A percentile compares a stretch with the other conserved stretches of the same genome.
phyloP scores from a whole-genome alignment of 2,329 filamentous ascomycete genomes.

The Trichoderma sp. region DNA sequence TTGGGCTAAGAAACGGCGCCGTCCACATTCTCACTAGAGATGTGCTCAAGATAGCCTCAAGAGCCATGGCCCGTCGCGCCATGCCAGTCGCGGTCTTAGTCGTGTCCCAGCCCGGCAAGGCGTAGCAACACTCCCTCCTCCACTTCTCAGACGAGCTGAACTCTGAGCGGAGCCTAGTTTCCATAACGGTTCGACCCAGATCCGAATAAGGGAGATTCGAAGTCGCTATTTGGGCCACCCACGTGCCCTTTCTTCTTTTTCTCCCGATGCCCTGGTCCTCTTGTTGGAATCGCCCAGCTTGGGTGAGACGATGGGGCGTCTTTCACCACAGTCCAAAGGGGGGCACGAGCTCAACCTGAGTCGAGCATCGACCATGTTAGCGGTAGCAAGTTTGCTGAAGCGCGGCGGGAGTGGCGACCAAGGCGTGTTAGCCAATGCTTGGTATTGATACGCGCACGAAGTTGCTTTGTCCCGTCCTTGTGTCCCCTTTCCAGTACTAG shows the following conservation, averaged over 20 bases:
- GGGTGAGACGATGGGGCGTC: neutral
- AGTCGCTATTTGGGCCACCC: neutral
- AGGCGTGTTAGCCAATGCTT: neutral
- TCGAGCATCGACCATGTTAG: neutral
- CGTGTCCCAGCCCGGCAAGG: neutral
- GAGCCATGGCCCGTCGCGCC: neutral
- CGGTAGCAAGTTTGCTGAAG: neutral
- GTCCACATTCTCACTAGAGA: neutral
- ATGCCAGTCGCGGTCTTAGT: constrained; percentile 8
- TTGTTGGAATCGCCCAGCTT: neutral
- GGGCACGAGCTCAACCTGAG: neutral
- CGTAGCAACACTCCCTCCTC: neutral
- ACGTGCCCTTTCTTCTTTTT: constrained; percentile 2
- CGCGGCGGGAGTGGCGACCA: neutral
- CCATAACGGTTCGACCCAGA: constrained; percentile 7
- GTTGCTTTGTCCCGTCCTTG: neutral
- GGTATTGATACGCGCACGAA: neutral
- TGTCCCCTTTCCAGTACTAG: neutral
- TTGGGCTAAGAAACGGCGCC: constrained; percentile 15
- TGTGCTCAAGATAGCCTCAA: constrained; percentile 10
- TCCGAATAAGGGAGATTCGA: constrained; percentile 9
- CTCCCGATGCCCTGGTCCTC: constrained; percentile 9
- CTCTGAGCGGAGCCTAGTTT: constrained; percentile 4
- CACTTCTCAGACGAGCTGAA: neutral
- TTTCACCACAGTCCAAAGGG: neutral